These are phyloP conservation scores for Ceratocystis lukuohia DNA, from an alignment of 2,329 filamentous ascomycete genomes.

Conservation along the genomic window DNA sequence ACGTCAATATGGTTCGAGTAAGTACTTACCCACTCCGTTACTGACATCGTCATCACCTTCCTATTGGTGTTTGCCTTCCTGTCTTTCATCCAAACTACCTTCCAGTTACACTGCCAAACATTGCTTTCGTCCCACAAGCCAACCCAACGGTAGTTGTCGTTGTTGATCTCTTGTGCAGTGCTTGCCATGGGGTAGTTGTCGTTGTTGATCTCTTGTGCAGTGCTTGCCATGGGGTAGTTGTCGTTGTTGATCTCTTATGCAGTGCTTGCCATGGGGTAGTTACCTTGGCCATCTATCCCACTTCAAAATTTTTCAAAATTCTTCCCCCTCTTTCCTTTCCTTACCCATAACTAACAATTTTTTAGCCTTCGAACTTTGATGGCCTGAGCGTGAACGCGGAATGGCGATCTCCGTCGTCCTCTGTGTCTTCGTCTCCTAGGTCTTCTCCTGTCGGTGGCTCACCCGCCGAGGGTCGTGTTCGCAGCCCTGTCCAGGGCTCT, in stretches of 20 bases:
- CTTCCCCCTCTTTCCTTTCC: background rate
- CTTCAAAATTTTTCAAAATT: background rate
- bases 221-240: background rate
- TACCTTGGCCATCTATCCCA: background rate
- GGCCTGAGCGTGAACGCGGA: background rate
- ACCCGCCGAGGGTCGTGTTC: background rate
- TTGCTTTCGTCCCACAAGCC: background rate
- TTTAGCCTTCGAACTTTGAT: background rate
- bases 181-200: background rate
- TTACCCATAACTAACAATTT: too few species aligned
- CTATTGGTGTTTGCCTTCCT: background rate
- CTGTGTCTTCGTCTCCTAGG: background rate
- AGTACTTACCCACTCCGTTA: background rate
- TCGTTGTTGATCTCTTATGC: background rate
- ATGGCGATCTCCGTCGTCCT: background rate
- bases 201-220: background rate
- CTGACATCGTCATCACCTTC: background rate
- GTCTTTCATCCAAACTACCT: background rate
- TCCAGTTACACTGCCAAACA: background rate
- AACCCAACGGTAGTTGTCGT: background rate
- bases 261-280: background rate
- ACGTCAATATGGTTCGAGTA: background rate
- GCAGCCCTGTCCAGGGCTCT: background rate
- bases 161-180: background rate
- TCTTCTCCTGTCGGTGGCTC: background rate